Conservation (phyloP, 441 rosid genomes). For the Theobroma grandiflorum region DNA sequence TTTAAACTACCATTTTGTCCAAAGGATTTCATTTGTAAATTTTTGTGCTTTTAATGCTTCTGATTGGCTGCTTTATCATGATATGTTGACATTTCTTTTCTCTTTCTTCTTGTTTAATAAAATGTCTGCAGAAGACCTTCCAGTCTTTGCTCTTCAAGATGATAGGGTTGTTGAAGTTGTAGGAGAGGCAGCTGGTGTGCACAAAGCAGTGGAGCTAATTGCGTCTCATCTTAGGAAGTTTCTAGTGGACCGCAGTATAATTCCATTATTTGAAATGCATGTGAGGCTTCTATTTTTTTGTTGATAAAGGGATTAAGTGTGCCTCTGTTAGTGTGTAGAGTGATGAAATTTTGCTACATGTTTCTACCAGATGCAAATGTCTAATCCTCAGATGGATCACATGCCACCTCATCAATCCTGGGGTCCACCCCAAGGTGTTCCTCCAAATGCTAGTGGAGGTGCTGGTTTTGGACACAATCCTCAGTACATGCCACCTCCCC, state of each 20-base stretch:
- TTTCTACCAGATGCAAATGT: slow-evolving; percentile 77
- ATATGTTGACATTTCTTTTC: neutral
- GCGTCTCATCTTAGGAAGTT: slow-evolving; percentile 96
- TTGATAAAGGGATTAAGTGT: neutral
- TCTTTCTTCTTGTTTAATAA: slow-evolving; percentile 9
- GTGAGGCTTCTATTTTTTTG: slow-evolving; percentile 48
- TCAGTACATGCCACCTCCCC: slow-evolving; percentile 82
- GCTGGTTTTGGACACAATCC: slow-evolving; percentile 78
- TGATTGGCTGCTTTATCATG: slow-evolving; percentile 2
- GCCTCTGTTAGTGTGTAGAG: slow-evolving; percentile 7
- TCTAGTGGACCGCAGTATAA: slow-evolving; percentile 92
- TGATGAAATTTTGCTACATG: slow-evolving; percentile 23
- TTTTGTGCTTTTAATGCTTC: slow-evolving; percentile 14
- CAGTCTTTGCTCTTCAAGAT: slow-evolving; percentile 94
- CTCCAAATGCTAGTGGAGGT: slow-evolving; percentile 75
- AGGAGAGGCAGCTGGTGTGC: slow-evolving; percentile 87
- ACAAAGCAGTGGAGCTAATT: slow-evolving; percentile 89
- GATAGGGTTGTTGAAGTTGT: slow-evolving; percentile 96
- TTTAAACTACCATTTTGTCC: neutral
- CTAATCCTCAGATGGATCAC: slow-evolving; percentile 80
- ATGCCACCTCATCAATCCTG: slow-evolving; percentile 90
- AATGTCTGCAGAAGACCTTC: slow-evolving; percentile 78
- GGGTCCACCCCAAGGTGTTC: slow-evolving; percentile 92
- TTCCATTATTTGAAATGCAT: slow-evolving; percentile 84
- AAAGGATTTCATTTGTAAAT: neutral